Evolutionary conservation across 305 asterid species (phyloP).

Genomic region (Ajuga reptans): DNA sequence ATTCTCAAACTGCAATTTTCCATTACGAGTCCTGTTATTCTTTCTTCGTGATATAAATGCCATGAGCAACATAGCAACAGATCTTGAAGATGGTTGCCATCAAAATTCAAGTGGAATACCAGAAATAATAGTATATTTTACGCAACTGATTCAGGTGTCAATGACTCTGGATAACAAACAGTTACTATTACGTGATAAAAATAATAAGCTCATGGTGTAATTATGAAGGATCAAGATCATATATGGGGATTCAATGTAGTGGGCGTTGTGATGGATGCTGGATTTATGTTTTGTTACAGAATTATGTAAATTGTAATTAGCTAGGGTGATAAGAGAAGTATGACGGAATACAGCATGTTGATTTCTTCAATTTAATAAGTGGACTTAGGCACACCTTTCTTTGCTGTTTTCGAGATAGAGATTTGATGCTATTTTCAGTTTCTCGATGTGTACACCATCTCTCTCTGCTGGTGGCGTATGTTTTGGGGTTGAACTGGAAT

Average conservation of each 20-base stretch:
- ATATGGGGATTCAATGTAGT: background rate
- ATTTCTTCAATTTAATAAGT: background rate
- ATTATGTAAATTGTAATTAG: background rate
- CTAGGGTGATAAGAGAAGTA: background rate
- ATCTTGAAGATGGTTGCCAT: background rate
- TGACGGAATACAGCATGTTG: background rate
- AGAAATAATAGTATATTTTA: background rate
- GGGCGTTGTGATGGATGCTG: background rate
- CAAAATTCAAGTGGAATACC: background rate
- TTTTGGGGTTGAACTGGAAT: background rate
- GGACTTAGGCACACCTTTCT: background rate
- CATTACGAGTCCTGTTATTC: background rate
- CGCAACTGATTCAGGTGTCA: background rate
- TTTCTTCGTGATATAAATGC: background rate
- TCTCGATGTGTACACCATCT: background rate
- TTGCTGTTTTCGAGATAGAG: background rate
- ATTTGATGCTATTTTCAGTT: background rate
- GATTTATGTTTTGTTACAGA: background rate
- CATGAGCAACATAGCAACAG: background rate
- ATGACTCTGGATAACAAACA: background rate
- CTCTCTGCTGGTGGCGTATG: background rate
- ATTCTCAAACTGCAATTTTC: background rate
- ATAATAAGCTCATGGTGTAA: background rate
- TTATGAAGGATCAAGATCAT: background rate
- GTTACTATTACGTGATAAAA: background rate